Evolutionary conservation across 495 filamentous ascomycete genomes (phyloP), one percentile per base, ranked within the genome.

Genomic region (Trichoderma orchidacearum): DNA sequence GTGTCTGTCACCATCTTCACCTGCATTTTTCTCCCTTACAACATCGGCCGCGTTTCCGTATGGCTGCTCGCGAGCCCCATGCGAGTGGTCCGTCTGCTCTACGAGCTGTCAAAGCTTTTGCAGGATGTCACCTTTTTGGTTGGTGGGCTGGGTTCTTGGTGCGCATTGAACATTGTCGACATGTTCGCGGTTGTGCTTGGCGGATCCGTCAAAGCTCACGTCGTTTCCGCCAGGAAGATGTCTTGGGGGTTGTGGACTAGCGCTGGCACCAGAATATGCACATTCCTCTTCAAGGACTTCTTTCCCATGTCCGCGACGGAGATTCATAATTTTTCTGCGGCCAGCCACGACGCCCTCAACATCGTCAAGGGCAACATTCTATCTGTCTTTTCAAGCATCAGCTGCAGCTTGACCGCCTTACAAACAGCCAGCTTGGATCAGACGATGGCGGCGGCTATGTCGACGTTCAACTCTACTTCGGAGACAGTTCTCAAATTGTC

Each of bases 11-110:
- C 92, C 9, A 83, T 97, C 23, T 85, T 85, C 23, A 64, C 85
- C 56, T 90, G 89, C 8, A 82, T 97, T 45, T 95, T 93, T 71
- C 73, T 96, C 48, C 93, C 93, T 0, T 99, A 97, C 68, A 82
- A 94, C 29, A 82, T 85, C 62, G 93, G 93, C 13, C 93, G 95
- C 60, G 72, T 92, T 23, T 82, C 86, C 3, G 75, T 97, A 31
- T 81, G 93, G 59, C 70, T 87, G 23, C 59, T 94, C 27, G 90
- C 87, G 31, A 88, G 90, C 58, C 93, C 94, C 4, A 69, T 84
- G 63, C 75, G 91, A 18, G 85, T 89, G 5, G 75, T 92, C 25
- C 79, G 79, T 18, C 74, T 89, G 17, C 62, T 87, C 5, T 87
- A 87, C 34, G 79, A 79, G 54, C 63, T 80, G 38, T 87, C 87